Evolutionary conservation across 805 yeast genomes (phyloP), one percentile per base, ranked within the genome.

Genomic region (Cyberlindnera misumaiensis): DNA sequence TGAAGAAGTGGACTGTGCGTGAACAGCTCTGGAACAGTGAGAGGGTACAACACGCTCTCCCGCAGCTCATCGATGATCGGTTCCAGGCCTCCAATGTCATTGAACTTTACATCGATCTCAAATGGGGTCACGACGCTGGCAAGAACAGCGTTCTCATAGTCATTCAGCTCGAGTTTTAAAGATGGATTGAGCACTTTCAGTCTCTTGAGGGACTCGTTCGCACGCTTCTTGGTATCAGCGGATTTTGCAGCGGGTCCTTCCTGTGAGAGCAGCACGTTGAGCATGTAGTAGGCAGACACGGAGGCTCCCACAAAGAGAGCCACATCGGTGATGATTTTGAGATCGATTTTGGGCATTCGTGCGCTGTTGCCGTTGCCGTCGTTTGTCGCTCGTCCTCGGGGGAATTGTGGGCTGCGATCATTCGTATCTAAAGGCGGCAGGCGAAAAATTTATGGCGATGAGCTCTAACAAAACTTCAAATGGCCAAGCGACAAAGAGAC

Each of bases 41-140:
- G 66, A 1, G 98, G 98, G 49, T 85, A 80, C 30, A 93, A 74
- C 9, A 93, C 95, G 39, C 88, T 74, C 59, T 93, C 98, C 49
- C 83, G 73, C 34, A 93, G 66, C 51, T 90, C 97, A 39, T 82
- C 89, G 15, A 90, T 75, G 28, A 88, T 83, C 11, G 67, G 67
- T 38, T 85, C 93, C 28, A 93, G 66, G 0, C 98, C 98, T 13
- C 97, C 98, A 39, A 93, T 76, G 55, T 89, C 96, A 14, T 67
- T 69, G 58, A 93, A 93, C 11, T 75, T 67, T 4, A 82, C 83
- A 18, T 73, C 69, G 31, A 93, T 84, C 42, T 88, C 97, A 3
- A 77, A 80, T 0, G 97, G 95, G 2, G 86, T 74, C 7, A 93
- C 80, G 22, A 90, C 84, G 11, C 83, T 77, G 11, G 83, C 77